Evolutionary conservation across 176 grass and related monocot genomes (phyloP).

Genomic region (Triticum urartu): DNA sequence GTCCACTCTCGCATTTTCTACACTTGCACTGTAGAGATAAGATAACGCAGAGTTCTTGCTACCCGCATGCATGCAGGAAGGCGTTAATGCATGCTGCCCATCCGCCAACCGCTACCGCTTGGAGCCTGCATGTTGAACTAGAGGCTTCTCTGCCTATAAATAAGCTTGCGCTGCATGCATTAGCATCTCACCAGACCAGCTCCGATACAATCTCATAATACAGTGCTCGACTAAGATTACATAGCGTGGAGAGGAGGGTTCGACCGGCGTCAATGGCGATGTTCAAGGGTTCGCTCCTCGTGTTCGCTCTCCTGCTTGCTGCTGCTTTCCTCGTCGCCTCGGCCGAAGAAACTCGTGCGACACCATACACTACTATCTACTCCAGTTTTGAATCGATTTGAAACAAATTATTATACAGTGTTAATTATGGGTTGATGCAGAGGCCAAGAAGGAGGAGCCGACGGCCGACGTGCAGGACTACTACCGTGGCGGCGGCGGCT

Average conservation of each 20-base stretch:
- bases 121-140: not conserved
- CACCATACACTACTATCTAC: not conserved
- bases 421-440: not conserved
- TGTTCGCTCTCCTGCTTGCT: conserved; percentile 44
- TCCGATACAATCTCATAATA: not conserved
- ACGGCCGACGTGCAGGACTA: conserved; percentile 25
- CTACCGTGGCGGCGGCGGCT: conserved; percentile 11
- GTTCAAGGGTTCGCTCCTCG: conserved; percentile 38
- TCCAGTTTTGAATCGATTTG: not conserved
- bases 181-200: not conserved
- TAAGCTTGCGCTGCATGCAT: not conserved
- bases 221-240: not conserved
- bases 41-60: not conserved
- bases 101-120: not conserved
- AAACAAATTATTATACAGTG: no score
- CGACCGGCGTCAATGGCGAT: conserved; percentile 26
- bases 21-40: not conserved
- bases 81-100: not conserved
- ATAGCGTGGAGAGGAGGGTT: not conserved
- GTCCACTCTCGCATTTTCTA: not conserved
- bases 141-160: not conserved
- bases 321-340: conserved; percentile 35
- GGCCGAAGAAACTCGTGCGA: conserved; percentile 37
- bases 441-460: not conserved
- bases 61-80: not conserved